These are phyloP conservation scores for Rhizopus arrhizus DNA, from an alignment of 371 early-diverging fungal species.

Conservation along the genomic window DNA sequence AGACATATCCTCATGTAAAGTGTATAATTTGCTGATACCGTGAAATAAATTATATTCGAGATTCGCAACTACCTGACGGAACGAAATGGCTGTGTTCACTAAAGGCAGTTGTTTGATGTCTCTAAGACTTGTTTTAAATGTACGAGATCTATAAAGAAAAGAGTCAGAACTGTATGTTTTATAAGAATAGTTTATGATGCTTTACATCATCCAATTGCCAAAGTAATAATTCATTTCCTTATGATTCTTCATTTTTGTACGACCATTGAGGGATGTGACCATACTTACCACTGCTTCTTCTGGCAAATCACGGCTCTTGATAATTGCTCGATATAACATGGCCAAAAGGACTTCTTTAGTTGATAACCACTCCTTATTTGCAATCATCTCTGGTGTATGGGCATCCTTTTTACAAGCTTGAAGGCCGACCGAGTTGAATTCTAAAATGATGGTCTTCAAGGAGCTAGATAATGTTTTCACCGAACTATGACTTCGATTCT, in stretches of 20 bases:
- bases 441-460: conserved; percentile 41
- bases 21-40: conserved; percentile 42
- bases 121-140: conserved; percentile 20
- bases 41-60: conserved; percentile 33
- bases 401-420: conserved; percentile 42
- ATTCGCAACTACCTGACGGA: conserved; percentile 25
- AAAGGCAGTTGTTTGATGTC: conserved; percentile 19
- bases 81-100: conserved; percentile 23
- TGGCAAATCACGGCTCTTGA: conserved; percentile 25
- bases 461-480: conserved; percentile 7
- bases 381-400: conserved; percentile 40
- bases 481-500: too few relatives aligned
- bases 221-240: conserved; percentile 42
- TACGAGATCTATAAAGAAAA: conserved; percentile 24
- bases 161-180: too few relatives aligned
- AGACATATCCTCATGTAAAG: conserved; percentile 45
- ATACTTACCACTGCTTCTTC: conserved; percentile 29
- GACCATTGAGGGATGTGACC: conserved; percentile 39
- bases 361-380: conserved; percentile 32
- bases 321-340: conserved; percentile 42
- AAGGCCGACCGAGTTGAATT: conserved; percentile 35
- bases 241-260: conserved; percentile 31
- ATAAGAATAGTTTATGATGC: neutral
- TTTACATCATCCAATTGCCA: conserved; percentile 50
- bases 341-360: conserved; percentile 43